Evolutionary conservation across 2,329 filamentous ascomycete genomes (phyloP).

Genomic region (Cercospora sesami): DNA sequence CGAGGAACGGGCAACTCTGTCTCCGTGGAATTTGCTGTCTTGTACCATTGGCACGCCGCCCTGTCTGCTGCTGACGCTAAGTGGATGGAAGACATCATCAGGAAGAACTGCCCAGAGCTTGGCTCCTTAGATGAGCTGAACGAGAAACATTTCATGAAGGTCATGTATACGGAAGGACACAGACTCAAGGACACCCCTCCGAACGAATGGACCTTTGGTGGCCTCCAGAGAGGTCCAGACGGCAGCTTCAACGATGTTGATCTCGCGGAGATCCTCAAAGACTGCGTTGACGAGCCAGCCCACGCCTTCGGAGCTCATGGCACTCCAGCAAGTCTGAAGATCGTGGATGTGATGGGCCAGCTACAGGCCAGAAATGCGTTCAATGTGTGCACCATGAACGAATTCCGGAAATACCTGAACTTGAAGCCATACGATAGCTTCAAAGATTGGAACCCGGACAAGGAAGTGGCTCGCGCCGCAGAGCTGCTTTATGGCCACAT

Average conservation of each 20-base stretch:
- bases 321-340: slow-evolving; percentile 49
- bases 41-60: slow-evolving; percentile 44
- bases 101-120: slow-evolving; percentile 41
- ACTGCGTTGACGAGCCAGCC: slow-evolving; percentile 51
- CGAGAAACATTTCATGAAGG: slow-evolving; percentile 45
- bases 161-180: slow-evolving; percentile 42
- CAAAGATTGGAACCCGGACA: slow-evolving; percentile 41
- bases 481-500: slow-evolving; percentile 55
- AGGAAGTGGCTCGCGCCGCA: slow-evolving; percentile 40
- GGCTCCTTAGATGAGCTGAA: slow-evolving; percentile 48
- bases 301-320: slow-evolving; percentile 55
- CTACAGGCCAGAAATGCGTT: slow-evolving; percentile 49
- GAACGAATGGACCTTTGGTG: slow-evolving; percentile 46
- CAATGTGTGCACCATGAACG: slow-evolving; percentile 56
- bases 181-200: slow-evolving; percentile 40
- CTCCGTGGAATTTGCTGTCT: slow-evolving; percentile 50
- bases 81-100: slow-evolving; percentile 49
- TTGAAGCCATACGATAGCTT: slow-evolving; percentile 42
- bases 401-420: slow-evolving; percentile 45
- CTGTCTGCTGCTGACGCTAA: slow-evolving; percentile 43
- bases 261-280: slow-evolving; percentile 49
- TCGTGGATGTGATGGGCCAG: slow-evolving; percentile 52
- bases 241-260: slow-evolving; percentile 48
- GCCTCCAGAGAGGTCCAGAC: slow-evolving; percentile 44
- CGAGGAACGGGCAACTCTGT: slow-evolving; percentile 49